Percentiles rank a stretch among this genome's conserved stretches.
phyloP scores from a whole-genome alignment of 495 filamentous ascomycete species.

The Trichoderma virens region DNA sequence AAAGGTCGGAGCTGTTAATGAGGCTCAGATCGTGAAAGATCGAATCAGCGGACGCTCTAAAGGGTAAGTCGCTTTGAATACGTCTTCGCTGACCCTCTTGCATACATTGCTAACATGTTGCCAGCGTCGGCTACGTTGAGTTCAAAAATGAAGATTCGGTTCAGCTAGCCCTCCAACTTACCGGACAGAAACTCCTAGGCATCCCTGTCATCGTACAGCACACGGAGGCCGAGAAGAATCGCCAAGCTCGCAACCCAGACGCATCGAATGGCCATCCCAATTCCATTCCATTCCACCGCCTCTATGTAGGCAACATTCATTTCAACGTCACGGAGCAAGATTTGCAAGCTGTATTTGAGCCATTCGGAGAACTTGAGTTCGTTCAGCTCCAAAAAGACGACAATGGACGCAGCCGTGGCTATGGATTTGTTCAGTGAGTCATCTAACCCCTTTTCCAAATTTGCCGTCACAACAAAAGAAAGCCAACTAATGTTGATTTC shows the following conservation, averaged over 20 bases:
- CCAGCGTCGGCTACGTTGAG: slow-evolving; percentile 97
- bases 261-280: slow-evolving; percentile 52
- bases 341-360: slow-evolving; percentile 93
- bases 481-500: slow-evolving; percentile 22
- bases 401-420: slow-evolving; percentile 81
- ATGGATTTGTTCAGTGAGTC: slow-evolving; percentile 98
- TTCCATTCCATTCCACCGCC: slow-evolving; percentile 90
- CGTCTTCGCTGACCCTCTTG: background rate
- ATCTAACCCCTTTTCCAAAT: background rate
- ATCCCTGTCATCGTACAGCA: slow-evolving; percentile 98
- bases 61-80: slow-evolving; percentile 55
- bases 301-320: slow-evolving; percentile 99
- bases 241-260: slow-evolving; percentile 83
- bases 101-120: slow-evolving; percentile 25
- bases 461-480: slow-evolving; percentile 3
- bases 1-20: slow-evolving; percentile 90
- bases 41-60: slow-evolving; percentile 93
- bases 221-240: slow-evolving; percentile 99
- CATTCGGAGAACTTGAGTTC: slow-evolving; percentile 96
- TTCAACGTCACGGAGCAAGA: slow-evolving; percentile 98
- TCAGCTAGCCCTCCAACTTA: slow-evolving; percentile 88
- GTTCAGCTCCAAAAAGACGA: slow-evolving; percentile 96
- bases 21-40: slow-evolving; percentile 99
- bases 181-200: slow-evolving; percentile 95
- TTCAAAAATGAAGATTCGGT: slow-evolving; percentile 97